Conservation (phyloP, 768 basidiomycete genomes). For the Agaricus sinodeliciosus region DNA sequence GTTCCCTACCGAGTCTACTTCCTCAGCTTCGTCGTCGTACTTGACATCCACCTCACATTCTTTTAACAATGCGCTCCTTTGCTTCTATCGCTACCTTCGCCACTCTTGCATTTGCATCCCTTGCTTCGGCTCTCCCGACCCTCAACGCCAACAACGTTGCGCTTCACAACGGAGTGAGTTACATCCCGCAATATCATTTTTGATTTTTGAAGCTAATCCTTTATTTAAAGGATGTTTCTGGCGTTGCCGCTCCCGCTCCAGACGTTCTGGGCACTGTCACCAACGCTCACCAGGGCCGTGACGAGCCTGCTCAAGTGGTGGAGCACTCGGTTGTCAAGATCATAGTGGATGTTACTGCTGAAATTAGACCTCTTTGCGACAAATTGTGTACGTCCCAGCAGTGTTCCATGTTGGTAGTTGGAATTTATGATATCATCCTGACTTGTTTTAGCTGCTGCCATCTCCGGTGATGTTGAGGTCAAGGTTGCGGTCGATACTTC, state of each 20-base stretch:
- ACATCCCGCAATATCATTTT: too few species aligned
- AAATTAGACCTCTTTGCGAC: constrained; percentile 8
- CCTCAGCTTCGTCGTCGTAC: constrained; percentile 6
- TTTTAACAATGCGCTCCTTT: constrained; percentile 8
- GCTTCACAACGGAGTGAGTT: not conserved
- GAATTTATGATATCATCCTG: not conserved
- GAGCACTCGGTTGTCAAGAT: not conserved
- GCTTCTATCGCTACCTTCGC: constrained; percentile 14
- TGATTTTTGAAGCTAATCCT: too few species aligned
- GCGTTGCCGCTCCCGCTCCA: not conserved
- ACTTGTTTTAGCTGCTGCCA: not conserved
- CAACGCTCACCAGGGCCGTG: not conserved
- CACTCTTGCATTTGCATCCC: constrained; percentile 8
- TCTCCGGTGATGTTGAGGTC: not conserved
- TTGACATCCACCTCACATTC: constrained; percentile 11
- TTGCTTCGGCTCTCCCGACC: constrained; percentile 8
- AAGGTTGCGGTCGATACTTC: constrained; percentile 11
- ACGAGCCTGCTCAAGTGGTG: not conserved
- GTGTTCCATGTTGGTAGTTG: not conserved
- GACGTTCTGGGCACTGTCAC: not conserved
- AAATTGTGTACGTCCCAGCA: not conserved
- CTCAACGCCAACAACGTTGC: not conserved
- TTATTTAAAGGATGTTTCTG: too few species aligned
- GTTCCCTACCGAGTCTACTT: not conserved
- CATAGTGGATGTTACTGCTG: constrained; percentile 5